Base-by-base conservation (phyloP, 2,329 filamentous ascomycete genomes). In the Apiospora koreana region DNA sequence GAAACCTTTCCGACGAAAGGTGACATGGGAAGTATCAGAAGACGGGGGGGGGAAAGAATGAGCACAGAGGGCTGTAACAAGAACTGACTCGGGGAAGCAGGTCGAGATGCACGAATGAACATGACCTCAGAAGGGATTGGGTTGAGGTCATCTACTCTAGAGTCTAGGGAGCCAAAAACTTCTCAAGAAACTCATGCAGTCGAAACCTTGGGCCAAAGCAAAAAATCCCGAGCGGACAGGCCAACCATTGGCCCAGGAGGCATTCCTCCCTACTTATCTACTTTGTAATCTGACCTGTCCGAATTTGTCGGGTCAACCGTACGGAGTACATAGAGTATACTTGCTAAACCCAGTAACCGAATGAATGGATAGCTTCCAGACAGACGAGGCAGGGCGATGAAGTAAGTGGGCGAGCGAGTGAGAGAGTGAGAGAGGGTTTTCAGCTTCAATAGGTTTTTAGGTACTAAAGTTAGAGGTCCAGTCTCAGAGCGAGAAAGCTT, bases 361-460 rank as follows among this genome's bases (percentile, higher is more conserved):
- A 14, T 2, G 25, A 10, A 58, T 58, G 35, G 50, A 62, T 10
- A 21, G 31, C 54, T 38, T 7, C 28, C 54, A 62, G 43, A n/a
- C 21, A 38, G 54, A 21, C 9, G 31, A 9, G 54, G 28, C 54
- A 62, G 54, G 54, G 3, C 10, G 54, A 62, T 18, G 31, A 21
- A 31, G 25, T 23, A 8, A 6, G 54, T 38, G 31, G 14, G 46
- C 46, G 7, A n/a, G 50, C n/a, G 46, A 48, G 46, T 4, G 41
- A 43, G 41, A 16, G 38, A 41, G 8, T 16, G 46, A 50, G 48
- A 31, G 48, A 54, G 48, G 48, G 48, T 58, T 35, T 35, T 21
- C 50, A 58, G 54, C 54, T 62, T 38, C 54, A 62, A 62, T 31
- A 62, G 14, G 54, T 35, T 62, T 62, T 62, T 62, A 62, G 54